Base-by-base conservation (phyloP, 148 eudicot species). In the Persicaria maculosa region DNA sequence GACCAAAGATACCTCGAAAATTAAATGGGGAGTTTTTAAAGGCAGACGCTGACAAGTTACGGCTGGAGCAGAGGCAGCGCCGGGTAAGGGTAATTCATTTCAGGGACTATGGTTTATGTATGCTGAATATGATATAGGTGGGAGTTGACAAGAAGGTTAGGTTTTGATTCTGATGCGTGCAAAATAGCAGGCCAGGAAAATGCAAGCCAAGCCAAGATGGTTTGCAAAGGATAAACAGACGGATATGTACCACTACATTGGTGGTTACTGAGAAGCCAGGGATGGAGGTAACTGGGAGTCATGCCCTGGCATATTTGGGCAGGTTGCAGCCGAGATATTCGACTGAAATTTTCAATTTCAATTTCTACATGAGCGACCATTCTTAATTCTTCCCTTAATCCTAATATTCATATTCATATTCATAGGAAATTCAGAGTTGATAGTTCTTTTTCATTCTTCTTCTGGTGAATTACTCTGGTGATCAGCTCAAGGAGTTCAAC, bases 171-270 rank as follows among this genome's bases (percentile, higher is more conserved):
- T 31, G 36, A 31, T 43, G 46, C 7, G 25, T 57, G 9, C 22
- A 7, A 22, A 65, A 76, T 76, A 81, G 20, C 82, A 93, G 98
- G 97, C 98, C 7, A 78, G 95, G 25, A 88, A 83, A 75, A 91
- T 93, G 98, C 98, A 93, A 87, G 98, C 97, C 97, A 85, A 89
- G 77, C 93, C 97, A 2, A 80, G 81, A 67, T 93, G 98, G 97
- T 93, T 93, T 78, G 81, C 87, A 4, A 89, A 89, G 79, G 94
- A 86, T 77, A 83, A 89, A 81, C 81, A 83, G 70, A 80, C 82
- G 1, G 91, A 86, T 44, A 72, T 86, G 0, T 91, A 85, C 73
- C 83, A 80, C 2, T 88, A 85, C 73, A 73, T 76, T 22, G 93
- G 98, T 48, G 98, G 98, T 44, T 93, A 93, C 76, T 93, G 98